These are phyloP conservation scores for Glycine soja DNA, from an alignment of 306 rosid genomes.

Conservation along the genomic window DNA sequence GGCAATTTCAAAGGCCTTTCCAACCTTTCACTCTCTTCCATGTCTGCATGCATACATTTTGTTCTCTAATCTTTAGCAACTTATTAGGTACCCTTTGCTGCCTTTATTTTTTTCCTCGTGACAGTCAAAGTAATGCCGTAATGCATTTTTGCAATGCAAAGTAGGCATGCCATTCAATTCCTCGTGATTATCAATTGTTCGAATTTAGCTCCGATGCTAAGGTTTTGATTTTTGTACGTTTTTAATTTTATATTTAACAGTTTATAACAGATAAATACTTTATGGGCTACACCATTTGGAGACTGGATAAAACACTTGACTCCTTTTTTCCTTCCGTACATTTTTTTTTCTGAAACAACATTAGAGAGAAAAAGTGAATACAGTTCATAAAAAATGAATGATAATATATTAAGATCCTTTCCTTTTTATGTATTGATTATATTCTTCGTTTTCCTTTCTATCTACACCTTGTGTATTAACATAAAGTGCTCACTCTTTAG, in stretches of 20 bases:
- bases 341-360: neutral
- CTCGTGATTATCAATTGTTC: constrained; percentile 26
- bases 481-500: neutral
- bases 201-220: constrained; percentile 7
- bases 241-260: neutral
- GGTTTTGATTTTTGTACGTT: neutral
- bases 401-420: neutral
- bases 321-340: neutral
- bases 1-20: constrained; percentile 42
- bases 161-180: constrained; percentile 4
- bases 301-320: neutral
- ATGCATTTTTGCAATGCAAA: neutral
- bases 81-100: neutral
- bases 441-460: neutral
- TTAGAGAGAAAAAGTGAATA: neutral
- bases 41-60: constrained; percentile 6
- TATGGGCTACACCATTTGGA: neutral
- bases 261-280: neutral
- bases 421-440: neutral
- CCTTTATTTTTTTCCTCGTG: neutral
- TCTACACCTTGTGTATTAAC: neutral
- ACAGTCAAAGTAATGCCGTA: constrained; percentile 4
- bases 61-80: constrained; percentile 12
- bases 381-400: neutral
- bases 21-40: constrained; percentile 26